Evolutionary conservation across 495 filamentous ascomycete species (phyloP), one percentile per base, ranked within the genome.

Genomic region (Annulohypoxylon stygium): DNA sequence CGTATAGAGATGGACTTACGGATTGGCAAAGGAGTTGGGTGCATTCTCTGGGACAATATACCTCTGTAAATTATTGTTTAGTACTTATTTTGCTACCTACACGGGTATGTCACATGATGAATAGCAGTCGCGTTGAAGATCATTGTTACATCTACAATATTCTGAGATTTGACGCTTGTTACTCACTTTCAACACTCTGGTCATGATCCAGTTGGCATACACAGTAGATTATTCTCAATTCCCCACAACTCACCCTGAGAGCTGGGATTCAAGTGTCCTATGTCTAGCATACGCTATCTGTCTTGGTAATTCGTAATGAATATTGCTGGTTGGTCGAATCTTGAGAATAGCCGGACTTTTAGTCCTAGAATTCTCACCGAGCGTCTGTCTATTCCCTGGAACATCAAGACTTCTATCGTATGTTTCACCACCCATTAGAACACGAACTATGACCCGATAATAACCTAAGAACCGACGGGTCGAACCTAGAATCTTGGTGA

Each of bases 11-110:
- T 37, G 3, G 23, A 45, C 55, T 63, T 50, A 37, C 30, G 23
- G 53, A n/a, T 33, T 34, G 60, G 37, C 26, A 59, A 55, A 26
- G 65, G 64, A 67, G 65, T 73, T 63, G 34, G 41, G 33, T 67
- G 43, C 23, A 30, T 51, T 45, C 11, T 64, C 50, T 34, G 41
- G 41, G 18, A 26, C 41, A 59, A 50, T 54, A 64, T 67, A 61
- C 50, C 51, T 64, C 43, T 73, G 63, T 72, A 67, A 26, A 65
- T 53, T 37, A 67, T n/a, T 47, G 20, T 64, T 23, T 51, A 20
- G 33, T 37, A 63, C 18, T 36, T 59, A 51, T 11, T 54, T 63
- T 37, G 18, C 10, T 55, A 60, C 10, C 30, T 23, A 45, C 47
- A 25, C 37, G 11, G 47, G 33, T 63, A 53, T 60, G 14, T 43